phyloP scores from a whole-genome alignment of 345 rosid genomes.

The Gossypium herbaceum region DNA sequence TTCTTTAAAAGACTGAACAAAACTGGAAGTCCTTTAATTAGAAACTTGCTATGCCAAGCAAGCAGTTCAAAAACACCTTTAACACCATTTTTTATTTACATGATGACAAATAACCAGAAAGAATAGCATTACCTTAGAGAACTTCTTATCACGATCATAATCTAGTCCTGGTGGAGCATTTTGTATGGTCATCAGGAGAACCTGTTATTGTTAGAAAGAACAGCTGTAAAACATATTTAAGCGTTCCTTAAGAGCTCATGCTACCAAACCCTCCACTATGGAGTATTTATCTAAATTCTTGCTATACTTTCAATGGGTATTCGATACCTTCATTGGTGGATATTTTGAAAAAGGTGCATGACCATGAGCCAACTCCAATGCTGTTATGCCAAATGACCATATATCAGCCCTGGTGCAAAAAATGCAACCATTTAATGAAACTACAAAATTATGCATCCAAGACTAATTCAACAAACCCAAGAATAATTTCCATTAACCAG shows the following conservation, averaged over 20 bases:
- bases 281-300: not conserved
- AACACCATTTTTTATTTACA: constrained; percentile 9
- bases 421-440: constrained; percentile 25
- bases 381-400: constrained; percentile 98
- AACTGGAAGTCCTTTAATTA: constrained; percentile 85
- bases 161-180: constrained; percentile 98
- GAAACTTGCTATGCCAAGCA: constrained; percentile 38
- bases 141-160: constrained; percentile 96
- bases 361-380: constrained; percentile 97
- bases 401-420: constrained; percentile 85
- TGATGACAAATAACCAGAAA: constrained; percentile 36
- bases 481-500: not conserved
- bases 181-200: constrained; percentile 97
- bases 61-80: not conserved
- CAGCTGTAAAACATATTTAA: not conserved
- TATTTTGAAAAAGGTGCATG: constrained; percentile 98
- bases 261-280: not conserved
- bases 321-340: constrained; percentile 96
- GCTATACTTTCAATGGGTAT: not conserved
- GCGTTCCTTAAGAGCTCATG: not conserved
- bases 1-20: constrained; percentile 99
- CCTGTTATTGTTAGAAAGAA: constrained; percentile 36
- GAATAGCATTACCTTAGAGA: constrained; percentile 90
- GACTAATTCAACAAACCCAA: not conserved
- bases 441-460: not conserved